These are phyloP conservation scores for Blastobotrys ciferrii DNA, from an alignment of 1,139 yeast genomes.

Conservation along the genomic window DNA sequence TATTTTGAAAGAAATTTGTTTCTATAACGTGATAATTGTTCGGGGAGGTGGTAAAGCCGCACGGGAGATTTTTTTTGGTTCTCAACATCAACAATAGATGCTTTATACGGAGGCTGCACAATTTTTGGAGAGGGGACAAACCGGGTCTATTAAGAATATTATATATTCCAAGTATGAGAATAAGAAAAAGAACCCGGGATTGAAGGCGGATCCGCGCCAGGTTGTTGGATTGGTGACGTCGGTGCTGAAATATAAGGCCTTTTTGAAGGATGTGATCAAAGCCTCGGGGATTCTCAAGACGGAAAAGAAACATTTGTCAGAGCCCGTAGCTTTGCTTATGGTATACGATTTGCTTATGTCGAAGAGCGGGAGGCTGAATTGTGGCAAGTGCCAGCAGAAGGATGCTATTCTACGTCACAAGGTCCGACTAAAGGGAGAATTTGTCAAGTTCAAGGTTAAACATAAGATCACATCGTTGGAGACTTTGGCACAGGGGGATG, in stretches of 20 bases:
- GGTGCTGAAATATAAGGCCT: constrained; percentile 66
- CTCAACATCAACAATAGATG: not conserved
- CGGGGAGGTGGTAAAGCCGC: too few relatives aligned
- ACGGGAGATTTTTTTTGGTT: not conserved
- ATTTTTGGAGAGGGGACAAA: constrained; percentile 43
- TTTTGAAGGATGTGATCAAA: constrained; percentile 58
- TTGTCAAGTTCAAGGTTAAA: constrained; percentile 71
- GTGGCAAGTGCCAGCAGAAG: constrained; percentile 85
- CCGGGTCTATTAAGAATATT: constrained; percentile 64
- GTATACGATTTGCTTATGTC: constrained; percentile 81
- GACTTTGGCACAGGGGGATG: constrained; percentile 46
- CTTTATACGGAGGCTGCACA: constrained; percentile 40
- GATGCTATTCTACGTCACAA: constrained; percentile 75
- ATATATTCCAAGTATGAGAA: constrained; percentile 55
- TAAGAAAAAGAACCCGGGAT: constrained; percentile 35
- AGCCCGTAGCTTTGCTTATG: constrained; percentile 57
- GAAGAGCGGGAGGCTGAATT: constrained; percentile 76
- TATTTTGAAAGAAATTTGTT: too few relatives aligned
- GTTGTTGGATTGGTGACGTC: constrained; percentile 79
- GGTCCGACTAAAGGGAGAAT: constrained; percentile 78
- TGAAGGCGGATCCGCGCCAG: constrained; percentile 71
- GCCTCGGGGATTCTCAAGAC: constrained; percentile 57
- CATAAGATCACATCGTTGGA: constrained; percentile 55
- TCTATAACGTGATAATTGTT: too few relatives aligned
- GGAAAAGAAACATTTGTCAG: constrained; percentile 46